Evolutionary conservation across 305 asterid genomes (phyloP).

Genomic region (Rubia balearica): DNA sequence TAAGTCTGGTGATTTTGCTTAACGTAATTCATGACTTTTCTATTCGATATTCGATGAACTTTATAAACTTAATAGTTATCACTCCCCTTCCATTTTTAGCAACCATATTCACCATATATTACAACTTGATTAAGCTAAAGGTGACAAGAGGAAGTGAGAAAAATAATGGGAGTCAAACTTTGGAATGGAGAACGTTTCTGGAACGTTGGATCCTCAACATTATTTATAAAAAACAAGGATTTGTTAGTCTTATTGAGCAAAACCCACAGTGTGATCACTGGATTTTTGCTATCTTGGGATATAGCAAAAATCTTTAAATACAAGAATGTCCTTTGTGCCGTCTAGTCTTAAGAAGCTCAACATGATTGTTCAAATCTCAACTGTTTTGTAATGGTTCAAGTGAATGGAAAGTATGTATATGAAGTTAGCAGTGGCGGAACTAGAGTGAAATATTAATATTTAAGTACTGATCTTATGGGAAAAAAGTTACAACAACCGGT

Average conservation of each 20-base stretch:
- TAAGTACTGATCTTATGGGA: too few species aligned
- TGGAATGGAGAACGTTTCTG: slow-evolving; percentile 28
- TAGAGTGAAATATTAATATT: too few species aligned
- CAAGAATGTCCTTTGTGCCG: slow-evolving; percentile 43
- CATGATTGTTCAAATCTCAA: slow-evolving; percentile 4
- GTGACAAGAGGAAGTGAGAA: slow-evolving; percentile 27
- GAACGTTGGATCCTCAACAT: slow-evolving; percentile 26
- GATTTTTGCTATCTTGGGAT: slow-evolving; percentile 41
- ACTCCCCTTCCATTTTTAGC: background rate
- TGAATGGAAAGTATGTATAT: background rate
- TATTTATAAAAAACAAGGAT: slow-evolving; percentile 13
- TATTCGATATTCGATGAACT: too few species aligned
- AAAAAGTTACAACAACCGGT: too few species aligned
- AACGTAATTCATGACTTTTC: too few species aligned
- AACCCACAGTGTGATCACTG: slow-evolving; percentile 18
- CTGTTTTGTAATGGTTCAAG: background rate
- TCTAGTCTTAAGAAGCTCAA: slow-evolving; percentile 24
- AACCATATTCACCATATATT: background rate
- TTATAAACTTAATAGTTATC: too few species aligned
- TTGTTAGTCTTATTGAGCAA: slow-evolving; percentile 24
- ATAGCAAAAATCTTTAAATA: slow-evolving; percentile 38
- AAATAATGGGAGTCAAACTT: slow-evolving; percentile 7
- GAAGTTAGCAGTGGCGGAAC: too few species aligned
- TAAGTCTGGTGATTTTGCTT: too few species aligned
- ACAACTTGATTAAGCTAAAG: slow-evolving; percentile 5